Base-by-base conservation (phyloP, 1,139 yeast genomes). In the Yarrowia galli region DNA sequence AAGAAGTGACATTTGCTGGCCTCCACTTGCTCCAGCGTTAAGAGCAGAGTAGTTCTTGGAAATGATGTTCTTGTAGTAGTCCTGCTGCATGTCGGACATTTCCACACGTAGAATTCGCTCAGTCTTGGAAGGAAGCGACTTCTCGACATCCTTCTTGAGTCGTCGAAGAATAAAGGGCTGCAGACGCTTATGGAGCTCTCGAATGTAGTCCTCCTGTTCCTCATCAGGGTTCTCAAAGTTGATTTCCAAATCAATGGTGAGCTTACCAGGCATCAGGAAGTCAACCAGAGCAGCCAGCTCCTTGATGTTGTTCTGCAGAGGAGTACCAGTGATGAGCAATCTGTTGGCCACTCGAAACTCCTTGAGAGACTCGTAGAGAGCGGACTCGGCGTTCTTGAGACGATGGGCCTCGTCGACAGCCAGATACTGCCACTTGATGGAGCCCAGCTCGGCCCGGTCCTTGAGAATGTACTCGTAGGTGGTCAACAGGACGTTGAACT, bases 331-430 rank as follows among this genome's bases (percentile, higher is more conserved):
- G 72, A 96, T 96, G 71, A 96, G 84, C 69, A 96, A 81, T 72
- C 98, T 83, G 78, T 96, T 95, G 5, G 89, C 84, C 18, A 90
- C 96, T 73, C 87, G 89, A 79, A 96, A 92, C 73, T 90, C 91
- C 72, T 83, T 85, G 70, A 96, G 83, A 1, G 97, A 89, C 75
- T 93, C 98, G 75, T 95, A 95, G 64, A 96, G 81, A 0, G 98
- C 93, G 43, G 96, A 89, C 76, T 93, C 98, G 0, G 97, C 91
- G 75, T 96, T 96, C 74, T 96, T 96, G 75, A 96, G 83, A 75
- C 99, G 85, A 80, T 96, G 99, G 3, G 99, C 99, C 80, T 96
- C 99, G 78, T 96, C 99, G 48, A 96, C 98, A 1, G 99, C 99
- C 74, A 96, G 79, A 75, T 90, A 96, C 76, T 95, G 98, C 99